These are phyloP conservation scores for Crucihimalaya himalaica DNA, from an alignment of 345 rosid genomes.

Conservation along the genomic window DNA sequence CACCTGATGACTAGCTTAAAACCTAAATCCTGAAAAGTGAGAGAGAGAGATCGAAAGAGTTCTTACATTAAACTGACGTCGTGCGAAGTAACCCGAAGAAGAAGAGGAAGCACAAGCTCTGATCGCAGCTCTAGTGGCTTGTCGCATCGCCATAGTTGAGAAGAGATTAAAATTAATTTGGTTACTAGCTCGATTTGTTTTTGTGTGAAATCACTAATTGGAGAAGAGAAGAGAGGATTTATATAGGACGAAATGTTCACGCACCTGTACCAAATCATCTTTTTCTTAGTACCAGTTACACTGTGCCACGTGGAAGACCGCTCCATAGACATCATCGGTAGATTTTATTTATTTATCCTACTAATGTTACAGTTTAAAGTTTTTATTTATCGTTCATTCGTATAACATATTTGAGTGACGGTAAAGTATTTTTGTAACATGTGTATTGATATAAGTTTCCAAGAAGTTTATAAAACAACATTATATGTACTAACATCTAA, in stretches of 20 bases:
- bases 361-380: neutral
- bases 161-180: slow-evolving; percentile 14
- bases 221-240: neutral
- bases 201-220: neutral
- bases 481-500: neutral
- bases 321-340: neutral
- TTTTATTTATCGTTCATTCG: too few relatives aligned
- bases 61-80: slow-evolving; percentile 67
- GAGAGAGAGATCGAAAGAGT: neutral
- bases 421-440: too few relatives aligned
- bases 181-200: neutral
- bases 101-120: slow-evolving; percentile 48
- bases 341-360: neutral
- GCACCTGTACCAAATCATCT: slow-evolving; percentile 24
- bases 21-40: neutral
- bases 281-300: neutral
- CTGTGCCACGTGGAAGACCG: slow-evolving; percentile 22
- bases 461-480: neutral
- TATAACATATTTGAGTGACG: too few relatives aligned
- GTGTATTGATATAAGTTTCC: neutral
- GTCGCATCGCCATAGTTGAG: slow-evolving; percentile 56
- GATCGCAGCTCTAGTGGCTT: slow-evolving; percentile 54
- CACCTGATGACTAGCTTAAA: neutral
- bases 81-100: slow-evolving; percentile 42
- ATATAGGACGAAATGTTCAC: slow-evolving; percentile 15